A percentile compares a stretch with the other conserved stretches of the same genome.
Conservation (phyloP, 495 filamentous ascomycete species). For the Penicillium pulvis region DNA sequence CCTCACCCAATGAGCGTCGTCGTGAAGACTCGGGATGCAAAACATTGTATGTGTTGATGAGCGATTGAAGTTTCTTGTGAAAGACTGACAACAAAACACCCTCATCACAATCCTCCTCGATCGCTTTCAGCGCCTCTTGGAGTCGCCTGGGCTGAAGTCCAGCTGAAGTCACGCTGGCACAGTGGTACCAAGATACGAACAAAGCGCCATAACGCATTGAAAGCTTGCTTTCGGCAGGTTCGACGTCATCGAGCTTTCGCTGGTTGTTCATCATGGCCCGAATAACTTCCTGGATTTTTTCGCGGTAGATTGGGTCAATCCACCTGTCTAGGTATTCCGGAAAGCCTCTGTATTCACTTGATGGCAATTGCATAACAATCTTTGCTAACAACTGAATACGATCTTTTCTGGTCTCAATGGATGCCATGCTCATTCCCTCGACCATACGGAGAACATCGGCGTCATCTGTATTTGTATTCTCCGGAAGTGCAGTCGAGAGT, state of each 20-base stretch:
- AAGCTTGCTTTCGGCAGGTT: conserved; percentile 27
- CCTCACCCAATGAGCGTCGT: neutral
- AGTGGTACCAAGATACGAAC: conserved; percentile 45
- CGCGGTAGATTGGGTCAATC: conserved; percentile 1
- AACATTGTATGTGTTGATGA: neutral
- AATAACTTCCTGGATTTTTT: conserved; percentile 10
- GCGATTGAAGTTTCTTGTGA: neutral
- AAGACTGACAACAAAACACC: neutral
- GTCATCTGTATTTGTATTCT: neutral
- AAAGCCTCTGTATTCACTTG: neutral
- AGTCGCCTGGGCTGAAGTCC: neutral
- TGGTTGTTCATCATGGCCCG: conserved; percentile 13
- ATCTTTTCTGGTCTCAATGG: conserved; percentile 4
- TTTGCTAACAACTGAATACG: conserved; percentile 17
- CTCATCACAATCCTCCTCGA: neutral
- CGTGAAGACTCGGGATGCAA: neutral
- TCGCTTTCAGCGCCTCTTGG: neutral
- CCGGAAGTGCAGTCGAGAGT: neutral
- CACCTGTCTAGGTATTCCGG: neutral
- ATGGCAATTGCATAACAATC: conserved; percentile 1
- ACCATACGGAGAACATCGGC: neutral
- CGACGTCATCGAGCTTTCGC: neutral
- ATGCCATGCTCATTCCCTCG: neutral
- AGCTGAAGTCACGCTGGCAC: conserved; percentile 6
- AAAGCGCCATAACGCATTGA: conserved; percentile 39